Conservation (phyloP, 176 grass and related monocot genomes). For the Carex kokanica region DNA sequence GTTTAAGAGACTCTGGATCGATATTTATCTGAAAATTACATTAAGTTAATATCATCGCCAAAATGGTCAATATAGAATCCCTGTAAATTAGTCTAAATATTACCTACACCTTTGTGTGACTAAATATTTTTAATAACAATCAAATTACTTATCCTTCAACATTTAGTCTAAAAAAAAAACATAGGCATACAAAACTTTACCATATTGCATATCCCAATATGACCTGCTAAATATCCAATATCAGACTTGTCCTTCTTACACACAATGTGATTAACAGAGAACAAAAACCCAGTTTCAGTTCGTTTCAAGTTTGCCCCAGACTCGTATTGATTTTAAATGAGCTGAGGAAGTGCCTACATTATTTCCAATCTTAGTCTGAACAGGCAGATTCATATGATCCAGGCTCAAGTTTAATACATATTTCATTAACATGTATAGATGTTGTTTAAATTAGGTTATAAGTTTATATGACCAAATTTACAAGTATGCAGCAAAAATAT, state of each 20-base stretch:
- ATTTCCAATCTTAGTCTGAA: not conserved
- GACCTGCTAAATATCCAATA: not conserved
- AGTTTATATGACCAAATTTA: not conserved
- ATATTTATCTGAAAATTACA: slow-evolving; percentile 79
- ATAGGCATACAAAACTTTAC: not conserved
- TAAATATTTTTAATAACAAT: not conserved
- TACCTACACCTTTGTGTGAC: not conserved
- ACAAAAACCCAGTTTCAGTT: not conserved
- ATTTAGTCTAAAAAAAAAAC: not conserved
- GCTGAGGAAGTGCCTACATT: not conserved
- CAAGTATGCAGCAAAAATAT: not conserved
- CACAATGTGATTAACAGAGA: not conserved
- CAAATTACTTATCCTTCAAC: not conserved
- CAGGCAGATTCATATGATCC: not conserved
- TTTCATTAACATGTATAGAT: not conserved
- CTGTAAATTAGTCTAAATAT: slow-evolving; percentile 9
- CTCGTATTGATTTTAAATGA: not conserved
- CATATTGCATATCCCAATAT: not conserved
- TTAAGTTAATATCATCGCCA: slow-evolving; percentile 14
- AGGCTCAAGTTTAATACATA: not conserved
- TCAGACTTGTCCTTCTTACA: not conserved
- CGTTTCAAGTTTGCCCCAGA: not conserved
- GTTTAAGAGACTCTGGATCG: slow-evolving; percentile 86
- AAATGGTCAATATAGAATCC: slow-evolving; percentile 1
- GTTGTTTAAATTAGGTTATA: not conserved